Evolutionary conservation across 495 filamentous ascomycete species (phyloP), one percentile per base, ranked within the genome.

Genomic region (Penicillium odoratum): DNA sequence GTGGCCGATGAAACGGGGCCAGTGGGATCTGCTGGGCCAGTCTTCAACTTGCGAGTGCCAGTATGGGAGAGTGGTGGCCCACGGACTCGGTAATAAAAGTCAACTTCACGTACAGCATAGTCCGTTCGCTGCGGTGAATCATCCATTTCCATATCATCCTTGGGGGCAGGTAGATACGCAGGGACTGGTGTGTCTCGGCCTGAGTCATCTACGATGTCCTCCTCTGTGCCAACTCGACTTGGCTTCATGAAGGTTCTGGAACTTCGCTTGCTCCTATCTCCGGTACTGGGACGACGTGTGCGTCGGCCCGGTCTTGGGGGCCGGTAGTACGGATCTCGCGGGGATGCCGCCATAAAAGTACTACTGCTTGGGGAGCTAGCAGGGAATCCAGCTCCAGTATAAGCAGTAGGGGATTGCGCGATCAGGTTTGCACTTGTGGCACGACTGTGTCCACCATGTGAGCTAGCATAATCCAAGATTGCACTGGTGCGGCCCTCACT

Each of bases 1-100:
- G 90, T 87, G 2, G 94, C 93, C 8, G 88, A 90, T 5, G 90
- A 87, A 11, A 94, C 88, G 3, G 93, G 92, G 0, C 91, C 88
- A 34, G 93, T 96, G 6, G 94, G 94, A 74, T 98, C 95, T 16
- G 93, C 92, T 2, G 94, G 94, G 0, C 94, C 95, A 4, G 94
- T 98, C 63, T 92, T 91, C 51, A 97, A 76, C 66, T 89, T 92
- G 36, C 94, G 81, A 31, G 88, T 89, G 4, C 89, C 90, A 13
- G 81, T 85, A 15, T 88, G 87, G 0, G 90, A 92, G 6, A 98
- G 78, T 9, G 93, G 91, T n/a, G 91, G 89, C 0, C 94, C 94
- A 15, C 91, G 85, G 26, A 95, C 87, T 13, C 92, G 88, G 69
- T 98, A 97, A 67, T 96, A 96, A 65, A 93, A 97, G 68, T 98